Evolutionary conservation across 306 rosid genomes (phyloP), one percentile per base, ranked within the genome.

Genomic region (Albizia julibrissin): DNA sequence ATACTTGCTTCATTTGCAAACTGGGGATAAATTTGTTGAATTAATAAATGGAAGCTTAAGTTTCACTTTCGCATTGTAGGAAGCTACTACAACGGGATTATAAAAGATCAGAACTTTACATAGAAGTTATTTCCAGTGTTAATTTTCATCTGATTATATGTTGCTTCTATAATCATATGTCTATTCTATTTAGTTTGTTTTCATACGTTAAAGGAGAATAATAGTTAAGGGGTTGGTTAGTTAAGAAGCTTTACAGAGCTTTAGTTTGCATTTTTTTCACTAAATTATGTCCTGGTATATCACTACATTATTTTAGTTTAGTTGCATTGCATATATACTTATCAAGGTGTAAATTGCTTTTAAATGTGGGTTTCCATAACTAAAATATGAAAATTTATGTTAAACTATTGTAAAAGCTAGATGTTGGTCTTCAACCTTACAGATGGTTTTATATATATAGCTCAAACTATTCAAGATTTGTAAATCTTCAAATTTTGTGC

Each of bases 1-100:
- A 61, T 95, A 8, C 76, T 81, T 42, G 89, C 89, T 27, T 85
- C 93, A 14, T 95, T 93, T 80, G 71, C 50, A 19, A 87, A 13
- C 80, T 95, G 71, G 80, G 66, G 22, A 59, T 27, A 46, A 39
- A 37, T 21, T 69, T 69, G 22, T 73, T 79, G 21, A 40, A 61
- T 47, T 34, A 8, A 68, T 42, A 15, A 74, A 43, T 75, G 39
- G 1, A 6, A 64, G 29, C 4, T 16, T 24, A 29, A 62, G 21
- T 80, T 65, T 79, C 15, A 15, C 44, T 69, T 79, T 74, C 42
- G 4, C 22, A 39, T 22, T 59, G 61, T 72, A n/a, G 50, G 69
- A 69, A 44, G 29, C 54, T 71, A 16, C 64, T 61, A 11, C 34
- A 33, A 61, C 58, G 39, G 46, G 31, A 68, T 73, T 52, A 77